These are phyloP conservation scores for Tetratostichococcus sp. DNA, from an alignment of 139 green algal species.

Conservation along the genomic window DNA sequence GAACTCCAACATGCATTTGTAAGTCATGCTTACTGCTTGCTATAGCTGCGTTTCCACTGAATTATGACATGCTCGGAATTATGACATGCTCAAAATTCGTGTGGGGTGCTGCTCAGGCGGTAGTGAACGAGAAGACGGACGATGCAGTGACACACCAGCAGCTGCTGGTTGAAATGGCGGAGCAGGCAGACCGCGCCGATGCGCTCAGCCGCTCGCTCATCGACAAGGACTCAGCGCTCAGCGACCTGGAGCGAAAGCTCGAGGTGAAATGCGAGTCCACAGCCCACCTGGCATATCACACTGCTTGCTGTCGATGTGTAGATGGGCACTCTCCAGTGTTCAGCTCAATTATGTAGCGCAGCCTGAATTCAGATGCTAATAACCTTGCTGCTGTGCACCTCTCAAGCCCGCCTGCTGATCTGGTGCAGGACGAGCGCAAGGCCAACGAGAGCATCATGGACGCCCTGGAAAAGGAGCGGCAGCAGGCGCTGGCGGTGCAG, in stretches of 20 bases:
- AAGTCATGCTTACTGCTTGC: too few species aligned
- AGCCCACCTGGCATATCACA: background rate
- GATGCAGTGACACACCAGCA: conserved; percentile 9
- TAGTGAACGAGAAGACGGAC: conserved; percentile 64
- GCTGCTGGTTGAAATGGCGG: conserved; percentile 19
- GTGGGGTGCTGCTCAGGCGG: conserved; percentile 27
- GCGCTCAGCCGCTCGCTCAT: conserved; percentile 49
- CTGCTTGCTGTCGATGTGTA: background rate
- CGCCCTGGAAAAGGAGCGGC: conserved; percentile 23
- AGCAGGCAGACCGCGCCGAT: conserved; percentile 24
- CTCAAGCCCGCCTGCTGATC: too few species aligned
- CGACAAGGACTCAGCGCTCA: conserved; percentile 51
- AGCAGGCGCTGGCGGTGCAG: conserved; percentile 15
- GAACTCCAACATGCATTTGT: background rate
- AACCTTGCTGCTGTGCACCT: too few species aligned
- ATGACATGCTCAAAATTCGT: too few species aligned
- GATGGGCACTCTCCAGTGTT: background rate
- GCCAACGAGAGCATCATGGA: conserved; percentile 10
- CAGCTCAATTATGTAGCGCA: background rate
- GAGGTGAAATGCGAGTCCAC: background rate
- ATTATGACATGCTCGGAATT: too few species aligned
- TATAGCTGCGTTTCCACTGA: too few species aligned
- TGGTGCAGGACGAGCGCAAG: conserved; percentile 20
- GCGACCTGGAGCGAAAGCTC: conserved; percentile 20
- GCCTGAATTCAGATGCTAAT: background rate